phyloP scores from a whole-genome alignment of 2,329 filamentous ascomycete species.

The Aspergillus spinulosporus region DNA sequence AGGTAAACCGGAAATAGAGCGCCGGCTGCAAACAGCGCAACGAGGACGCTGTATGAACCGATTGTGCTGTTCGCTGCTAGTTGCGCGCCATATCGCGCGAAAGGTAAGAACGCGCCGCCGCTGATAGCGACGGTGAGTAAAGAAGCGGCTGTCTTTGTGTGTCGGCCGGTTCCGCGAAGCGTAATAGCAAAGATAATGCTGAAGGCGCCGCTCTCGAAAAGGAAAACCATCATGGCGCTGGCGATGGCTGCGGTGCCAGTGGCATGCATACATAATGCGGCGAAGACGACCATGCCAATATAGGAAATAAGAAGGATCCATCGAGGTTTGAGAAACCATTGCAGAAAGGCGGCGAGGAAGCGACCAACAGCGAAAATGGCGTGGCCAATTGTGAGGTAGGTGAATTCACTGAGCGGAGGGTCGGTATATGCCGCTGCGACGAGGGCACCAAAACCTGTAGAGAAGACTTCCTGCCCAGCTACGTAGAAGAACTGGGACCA shows the following conservation, averaged over 20 bases:
- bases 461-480: slow-evolving; percentile 59
- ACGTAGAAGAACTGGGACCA: slow-evolving; percentile 62
- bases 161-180: slow-evolving; percentile 58
- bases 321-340: slow-evolving; percentile 59
- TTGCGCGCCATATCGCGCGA: slow-evolving; percentile 52
- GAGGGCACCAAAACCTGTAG: slow-evolving; percentile 51
- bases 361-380: slow-evolving; percentile 60
- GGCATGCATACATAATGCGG: slow-evolving; percentile 53
- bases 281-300: slow-evolving; percentile 54
- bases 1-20: slow-evolving; percentile 57
- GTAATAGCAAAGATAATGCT: slow-evolving; percentile 59
- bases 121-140: slow-evolving; percentile 56
- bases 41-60: slow-evolving; percentile 55
- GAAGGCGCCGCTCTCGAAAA: slow-evolving; percentile 63
- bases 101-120: slow-evolving; percentile 57
- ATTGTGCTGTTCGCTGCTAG: slow-evolving; percentile 38
- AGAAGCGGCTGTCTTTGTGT: slow-evolving; percentile 59
- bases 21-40: slow-evolving; percentile 54
- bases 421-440: slow-evolving; percentile 42
- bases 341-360: slow-evolving; percentile 56
- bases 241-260: slow-evolving; percentile 47
- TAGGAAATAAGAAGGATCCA: slow-evolving; percentile 58
- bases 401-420: slow-evolving; percentile 34
- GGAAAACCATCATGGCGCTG: slow-evolving; percentile 55
- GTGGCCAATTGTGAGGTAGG: slow-evolving; percentile 57